Conservation (phyloP, 192 early-diverging fungal species). For the Coemansia pectinata region DNA sequence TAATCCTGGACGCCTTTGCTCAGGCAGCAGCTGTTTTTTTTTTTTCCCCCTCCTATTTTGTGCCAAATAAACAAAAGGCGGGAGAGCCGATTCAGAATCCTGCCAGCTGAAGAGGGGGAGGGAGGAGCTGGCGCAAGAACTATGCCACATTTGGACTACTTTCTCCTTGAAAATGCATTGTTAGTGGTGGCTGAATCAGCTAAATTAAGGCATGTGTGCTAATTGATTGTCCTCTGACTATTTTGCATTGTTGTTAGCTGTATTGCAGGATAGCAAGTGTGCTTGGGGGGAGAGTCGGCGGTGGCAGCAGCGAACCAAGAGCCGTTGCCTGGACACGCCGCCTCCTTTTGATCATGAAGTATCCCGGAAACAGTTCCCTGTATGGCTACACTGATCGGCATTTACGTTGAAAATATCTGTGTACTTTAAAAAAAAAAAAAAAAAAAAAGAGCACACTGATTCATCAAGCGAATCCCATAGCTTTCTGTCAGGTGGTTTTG, state of each 20-base stretch:
- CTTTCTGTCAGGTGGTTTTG: background rate
- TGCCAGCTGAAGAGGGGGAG: background rate
- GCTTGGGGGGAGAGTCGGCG: background rate
- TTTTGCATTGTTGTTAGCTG: background rate
- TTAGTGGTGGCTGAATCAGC: background rate
- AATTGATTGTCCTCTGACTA: background rate
- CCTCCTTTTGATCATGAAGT: background rate
- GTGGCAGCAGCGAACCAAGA: background rate
- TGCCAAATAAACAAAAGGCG: background rate
- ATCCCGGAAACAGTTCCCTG: background rate
- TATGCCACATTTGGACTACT: constrained; percentile 7
- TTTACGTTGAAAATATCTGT: background rate
- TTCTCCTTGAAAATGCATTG: background rate
- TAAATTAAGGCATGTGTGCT: background rate
- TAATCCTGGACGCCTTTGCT: constrained; percentile 47
- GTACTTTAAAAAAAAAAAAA: no score
- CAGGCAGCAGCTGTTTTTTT: constrained; percentile 39
- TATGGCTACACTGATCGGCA: background rate
- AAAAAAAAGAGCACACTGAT: background rate
- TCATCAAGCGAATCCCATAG: background rate
- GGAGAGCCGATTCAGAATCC: background rate
- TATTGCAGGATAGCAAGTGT: background rate
- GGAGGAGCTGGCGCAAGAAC: background rate
- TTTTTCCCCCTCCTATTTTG: constrained; percentile 58
- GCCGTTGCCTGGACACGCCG: background rate